Conservation (phyloP, 2,329 filamentous ascomycete genomes). For the Cladosporium sp. region DNA sequence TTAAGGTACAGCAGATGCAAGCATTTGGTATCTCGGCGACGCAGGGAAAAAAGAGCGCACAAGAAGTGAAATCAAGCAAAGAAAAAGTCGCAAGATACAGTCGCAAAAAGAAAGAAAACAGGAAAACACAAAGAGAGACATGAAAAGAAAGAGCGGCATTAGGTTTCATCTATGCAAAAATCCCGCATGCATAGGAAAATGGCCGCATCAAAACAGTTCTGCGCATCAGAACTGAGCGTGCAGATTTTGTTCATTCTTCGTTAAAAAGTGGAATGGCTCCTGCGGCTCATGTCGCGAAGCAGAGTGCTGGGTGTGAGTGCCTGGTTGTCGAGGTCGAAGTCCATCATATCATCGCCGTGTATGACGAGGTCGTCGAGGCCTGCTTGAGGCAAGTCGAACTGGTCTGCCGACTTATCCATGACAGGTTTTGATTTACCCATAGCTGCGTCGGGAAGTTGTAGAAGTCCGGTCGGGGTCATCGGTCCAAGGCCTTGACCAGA, state of each 20-base stretch:
- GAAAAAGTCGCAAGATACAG: not conserved
- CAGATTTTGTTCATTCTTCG: not conserved
- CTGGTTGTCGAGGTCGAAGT: not conserved
- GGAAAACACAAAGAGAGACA: not conserved
- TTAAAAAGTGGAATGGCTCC: not conserved
- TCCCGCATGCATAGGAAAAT: too few species aligned
- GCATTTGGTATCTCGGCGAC: conserved; percentile 6
- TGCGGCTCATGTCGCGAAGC: conserved; percentile 1
- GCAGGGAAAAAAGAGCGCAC: not conserved
- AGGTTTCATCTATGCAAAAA: not conserved
- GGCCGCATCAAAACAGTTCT: not conserved
- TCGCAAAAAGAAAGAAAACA: not conserved
- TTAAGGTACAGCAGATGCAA: conserved; percentile 2
- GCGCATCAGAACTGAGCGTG: too few species aligned
- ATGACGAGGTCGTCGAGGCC: not conserved
- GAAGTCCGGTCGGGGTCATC: conserved; percentile 10
- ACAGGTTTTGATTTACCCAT: conserved; percentile 3
- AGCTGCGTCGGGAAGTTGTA: conserved; percentile 7
- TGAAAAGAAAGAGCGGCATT: not conserved
- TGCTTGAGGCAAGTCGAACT: not conserved
- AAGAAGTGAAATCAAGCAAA: not conserved
- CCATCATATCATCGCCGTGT: conserved; percentile 2
- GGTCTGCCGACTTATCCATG: conserved; percentile 2
- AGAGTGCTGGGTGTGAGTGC: conserved; percentile 8
- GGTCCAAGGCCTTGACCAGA: not conserved